Conservation (phyloP, 192 early-diverging fungal species). For the Dispira parvispora region DNA sequence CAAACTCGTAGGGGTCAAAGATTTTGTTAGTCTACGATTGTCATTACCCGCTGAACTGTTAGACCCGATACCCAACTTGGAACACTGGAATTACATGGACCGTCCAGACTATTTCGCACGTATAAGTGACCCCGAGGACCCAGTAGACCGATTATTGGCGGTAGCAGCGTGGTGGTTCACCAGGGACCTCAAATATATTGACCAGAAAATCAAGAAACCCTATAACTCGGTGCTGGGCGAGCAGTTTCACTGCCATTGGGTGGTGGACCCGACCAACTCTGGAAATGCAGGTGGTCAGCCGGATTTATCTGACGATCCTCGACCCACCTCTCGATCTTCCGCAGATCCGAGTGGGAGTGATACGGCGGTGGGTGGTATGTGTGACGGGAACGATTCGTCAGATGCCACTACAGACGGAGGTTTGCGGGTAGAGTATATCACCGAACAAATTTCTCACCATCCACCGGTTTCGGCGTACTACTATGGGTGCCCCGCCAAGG, state of each 20-base stretch:
- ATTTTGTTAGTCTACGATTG: constrained; percentile 39
- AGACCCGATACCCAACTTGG: constrained; percentile 55
- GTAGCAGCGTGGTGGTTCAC: constrained; percentile 55
- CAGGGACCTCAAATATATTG: constrained; percentile 43
- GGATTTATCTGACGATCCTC: no score
- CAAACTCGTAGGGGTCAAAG: constrained; percentile 51
- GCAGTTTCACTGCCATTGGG: constrained; percentile 38
- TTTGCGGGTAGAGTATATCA: constrained; percentile 33
- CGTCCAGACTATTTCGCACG: constrained; percentile 47
- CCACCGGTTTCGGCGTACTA: constrained; percentile 41
- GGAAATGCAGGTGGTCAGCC: no score
- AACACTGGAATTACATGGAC: constrained; percentile 65
- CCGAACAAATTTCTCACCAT: constrained; percentile 45
- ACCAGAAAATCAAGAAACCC: constrained; percentile 31
- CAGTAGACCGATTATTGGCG: constrained; percentile 41
- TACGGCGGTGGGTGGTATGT: no score
- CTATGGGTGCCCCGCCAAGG: constrained; percentile 42
- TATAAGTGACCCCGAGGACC: constrained; percentile 9
- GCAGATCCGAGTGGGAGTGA: no score
- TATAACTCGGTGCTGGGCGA: constrained; percentile 41
- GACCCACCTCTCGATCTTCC: no score
- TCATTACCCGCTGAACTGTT: constrained; percentile 53
- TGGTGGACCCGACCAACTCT: constrained; percentile 13
- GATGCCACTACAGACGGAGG: constrained; percentile 11
- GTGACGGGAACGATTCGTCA: constrained; percentile 5